Conservation (phyloP, 106 monocot species). For the Dendrobium catenatum region DNA sequence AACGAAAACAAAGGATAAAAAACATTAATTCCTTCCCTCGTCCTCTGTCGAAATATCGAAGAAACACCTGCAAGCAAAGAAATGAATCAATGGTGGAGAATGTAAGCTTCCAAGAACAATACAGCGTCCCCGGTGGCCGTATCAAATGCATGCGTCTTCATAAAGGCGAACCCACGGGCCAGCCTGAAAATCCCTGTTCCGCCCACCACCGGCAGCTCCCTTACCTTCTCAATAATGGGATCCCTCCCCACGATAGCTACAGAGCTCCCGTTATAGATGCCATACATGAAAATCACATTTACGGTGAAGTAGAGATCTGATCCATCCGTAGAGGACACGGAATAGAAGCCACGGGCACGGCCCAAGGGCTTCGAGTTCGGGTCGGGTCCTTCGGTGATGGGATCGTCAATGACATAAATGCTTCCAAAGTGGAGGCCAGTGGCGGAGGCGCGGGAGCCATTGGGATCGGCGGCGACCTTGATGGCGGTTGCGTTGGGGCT, state of each 20-base stretch:
- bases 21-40: too few species aligned
- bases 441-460: background rate
- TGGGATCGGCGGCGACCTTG: background rate
- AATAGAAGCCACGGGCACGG: conserved; percentile 32
- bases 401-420: conserved; percentile 29
- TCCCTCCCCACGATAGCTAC: conserved; percentile 19
- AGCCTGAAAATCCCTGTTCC: conserved; percentile 26
- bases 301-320: background rate
- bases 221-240: background rate
- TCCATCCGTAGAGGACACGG: conserved; percentile 7
- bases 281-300: conserved; percentile 18
- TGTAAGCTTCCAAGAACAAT: conserved; percentile 15
- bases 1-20: too few species aligned
- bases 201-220: conserved; percentile 34
- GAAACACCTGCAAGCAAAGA: too few species aligned
- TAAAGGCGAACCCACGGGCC: conserved; percentile 19
- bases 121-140: conserved; percentile 5
- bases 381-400: conserved; percentile 31
- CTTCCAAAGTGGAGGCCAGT: background rate
- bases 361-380: conserved; percentile 15
- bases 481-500: conserved; percentile 19
- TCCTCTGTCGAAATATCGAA: too few species aligned
- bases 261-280: conserved; percentile 27
- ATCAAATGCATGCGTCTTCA: conserved; percentile 10
- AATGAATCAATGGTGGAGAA: background rate